phyloP scores from a whole-genome alignment of 345 rosid genomes.

The Hypericum androsaemum region DNA sequence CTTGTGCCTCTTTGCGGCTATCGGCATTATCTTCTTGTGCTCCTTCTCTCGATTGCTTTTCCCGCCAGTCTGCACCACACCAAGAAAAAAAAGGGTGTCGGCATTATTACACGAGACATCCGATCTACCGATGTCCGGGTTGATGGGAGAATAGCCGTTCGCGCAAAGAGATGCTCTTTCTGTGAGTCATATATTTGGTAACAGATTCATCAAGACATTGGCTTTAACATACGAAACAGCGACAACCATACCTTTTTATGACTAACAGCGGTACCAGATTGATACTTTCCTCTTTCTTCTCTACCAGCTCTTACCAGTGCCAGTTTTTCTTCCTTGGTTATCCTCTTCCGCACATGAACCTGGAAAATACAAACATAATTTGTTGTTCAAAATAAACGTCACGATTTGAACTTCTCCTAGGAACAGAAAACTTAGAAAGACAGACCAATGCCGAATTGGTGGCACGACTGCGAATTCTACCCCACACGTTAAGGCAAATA shows the following conservation, averaged over 20 bases:
- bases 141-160: too few species aligned
- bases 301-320: constrained; percentile 79
- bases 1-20: constrained; percentile 64
- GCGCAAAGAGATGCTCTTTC: too few species aligned
- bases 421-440: too few species aligned
- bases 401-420: too few species aligned
- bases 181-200: too few species aligned
- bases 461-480: background rate
- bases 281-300: constrained; percentile 68
- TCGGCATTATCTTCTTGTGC: constrained; percentile 76
- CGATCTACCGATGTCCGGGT: too few species aligned
- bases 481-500: constrained; percentile 4
- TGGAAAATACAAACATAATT: constrained; percentile 13
- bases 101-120: too few species aligned
- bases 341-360: constrained; percentile 75
- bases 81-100: too few species aligned
- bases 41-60: constrained; percentile 75
- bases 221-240: background rate
- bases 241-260: constrained; percentile 57
- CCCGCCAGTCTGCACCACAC: constrained; percentile 64
- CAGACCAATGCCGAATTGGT: too few species aligned
- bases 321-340: constrained; percentile 73
- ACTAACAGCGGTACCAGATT: constrained; percentile 60
- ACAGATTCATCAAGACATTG: background rate
- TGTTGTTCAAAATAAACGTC: too few species aligned